Evolutionary conservation across 2,329 filamentous ascomycete genomes (phyloP).

Genomic region (Didymella pomorum): DNA sequence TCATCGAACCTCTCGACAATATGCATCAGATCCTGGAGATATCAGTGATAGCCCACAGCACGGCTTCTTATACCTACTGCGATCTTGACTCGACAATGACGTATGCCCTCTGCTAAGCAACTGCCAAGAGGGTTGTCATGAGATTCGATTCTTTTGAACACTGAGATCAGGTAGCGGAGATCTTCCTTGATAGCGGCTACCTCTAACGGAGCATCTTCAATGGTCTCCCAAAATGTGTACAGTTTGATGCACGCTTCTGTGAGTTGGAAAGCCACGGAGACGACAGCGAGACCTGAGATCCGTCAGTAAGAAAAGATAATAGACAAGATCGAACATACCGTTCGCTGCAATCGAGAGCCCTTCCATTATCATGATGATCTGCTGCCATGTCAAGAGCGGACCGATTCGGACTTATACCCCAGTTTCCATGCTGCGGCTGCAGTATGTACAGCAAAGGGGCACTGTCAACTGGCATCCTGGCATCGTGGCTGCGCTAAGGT

Average conservation of each 20-base stretch:
- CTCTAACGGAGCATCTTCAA: constrained; percentile 26
- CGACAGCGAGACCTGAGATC: constrained; percentile 14
- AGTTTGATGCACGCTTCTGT: constrained; percentile 20
- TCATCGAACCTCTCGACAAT: constrained; percentile 14
- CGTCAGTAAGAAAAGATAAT: background rate
- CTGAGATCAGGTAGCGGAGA: constrained; percentile 20
- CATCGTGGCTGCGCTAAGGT: no score
- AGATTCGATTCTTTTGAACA: constrained; percentile 21
- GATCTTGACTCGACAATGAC: constrained; percentile 22
- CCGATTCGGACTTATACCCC: no score
- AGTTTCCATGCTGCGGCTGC: no score
- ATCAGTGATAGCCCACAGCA: constrained; percentile 12
- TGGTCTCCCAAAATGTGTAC: constrained; percentile 26
- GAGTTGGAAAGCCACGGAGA: constrained; percentile 19
- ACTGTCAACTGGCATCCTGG: no score
- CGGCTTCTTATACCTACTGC: constrained; percentile 12
- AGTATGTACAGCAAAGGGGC: no score
- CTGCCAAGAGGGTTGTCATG: background rate
- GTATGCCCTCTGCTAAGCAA: constrained; percentile 22
- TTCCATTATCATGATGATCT: no score
- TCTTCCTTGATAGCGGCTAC: constrained; percentile 25
- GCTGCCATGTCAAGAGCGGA: no score
- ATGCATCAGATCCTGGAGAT: no score
- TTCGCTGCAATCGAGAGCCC: constrained; percentile 5
- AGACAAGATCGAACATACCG: background rate